A percentile compares a stretch with the other conserved stretches of the same genome.
Conservation (phyloP, 2,329 filamentous ascomycete genomes). For the Colletotrichum sp. region DNA sequence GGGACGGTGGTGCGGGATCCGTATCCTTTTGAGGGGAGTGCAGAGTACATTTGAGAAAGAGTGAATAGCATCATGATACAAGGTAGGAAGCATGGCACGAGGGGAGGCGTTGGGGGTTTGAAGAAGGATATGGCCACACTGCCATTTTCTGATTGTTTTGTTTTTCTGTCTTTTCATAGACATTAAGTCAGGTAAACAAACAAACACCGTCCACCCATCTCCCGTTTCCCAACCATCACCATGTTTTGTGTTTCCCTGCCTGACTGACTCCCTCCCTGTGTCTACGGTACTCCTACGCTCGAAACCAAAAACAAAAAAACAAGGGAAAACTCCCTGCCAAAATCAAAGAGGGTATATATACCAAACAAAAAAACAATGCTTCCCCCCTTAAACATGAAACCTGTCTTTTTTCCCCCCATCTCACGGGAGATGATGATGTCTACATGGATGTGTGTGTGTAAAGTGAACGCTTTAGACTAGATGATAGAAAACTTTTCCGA, state of each 20-base stretch:
- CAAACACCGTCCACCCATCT: neutral
- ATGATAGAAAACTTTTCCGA: neutral
- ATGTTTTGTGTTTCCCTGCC: neutral
- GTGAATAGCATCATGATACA: neutral
- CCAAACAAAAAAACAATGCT: neutral
- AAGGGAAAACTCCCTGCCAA: neutral
- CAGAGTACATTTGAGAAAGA: neutral
- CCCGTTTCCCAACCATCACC: neutral
- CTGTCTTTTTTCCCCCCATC: neutral
- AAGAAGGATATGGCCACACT: neutral
- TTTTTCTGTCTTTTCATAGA: neutral
- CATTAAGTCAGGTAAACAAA: neutral
- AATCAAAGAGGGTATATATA: conserved; percentile 14
- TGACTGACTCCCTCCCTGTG: neutral
- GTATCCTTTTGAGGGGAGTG: conserved; percentile 2
- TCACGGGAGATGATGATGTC: neutral
- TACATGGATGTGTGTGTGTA: neutral
- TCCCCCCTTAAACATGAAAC: neutral
- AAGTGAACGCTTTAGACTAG: neutral
- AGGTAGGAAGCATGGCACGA: neutral
- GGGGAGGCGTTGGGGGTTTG: neutral
- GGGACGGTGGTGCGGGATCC: conserved; percentile 1
- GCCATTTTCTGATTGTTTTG: neutral
- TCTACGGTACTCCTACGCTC: neutral
- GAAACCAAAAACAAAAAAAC: neutral